These are phyloP conservation scores for Begonia loranthoides DNA, from an alignment of 306 rosid genomes.

Conservation along the genomic window DNA sequence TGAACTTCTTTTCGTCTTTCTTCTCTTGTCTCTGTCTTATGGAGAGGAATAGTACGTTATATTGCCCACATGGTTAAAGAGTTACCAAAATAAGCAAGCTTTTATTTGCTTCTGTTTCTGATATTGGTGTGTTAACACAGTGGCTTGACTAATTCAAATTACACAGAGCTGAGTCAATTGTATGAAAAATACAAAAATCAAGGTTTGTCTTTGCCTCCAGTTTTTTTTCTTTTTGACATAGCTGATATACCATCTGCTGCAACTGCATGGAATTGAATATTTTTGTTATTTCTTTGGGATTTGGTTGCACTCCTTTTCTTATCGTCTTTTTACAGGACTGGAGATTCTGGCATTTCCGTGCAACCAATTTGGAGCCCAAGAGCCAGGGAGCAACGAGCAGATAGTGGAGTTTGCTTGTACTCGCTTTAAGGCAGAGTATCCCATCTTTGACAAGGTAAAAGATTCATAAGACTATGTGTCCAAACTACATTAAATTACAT, in stretches of 20 bases:
- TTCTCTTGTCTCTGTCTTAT: background rate
- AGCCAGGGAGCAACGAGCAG: constrained; percentile 82
- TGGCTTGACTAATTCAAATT: constrained; percentile 95
- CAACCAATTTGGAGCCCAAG: constrained; percentile 95
- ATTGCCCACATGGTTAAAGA: too few relatives aligned
- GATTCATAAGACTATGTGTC: background rate
- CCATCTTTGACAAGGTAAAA: constrained; percentile 83
- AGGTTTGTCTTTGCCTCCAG: constrained; percentile 30
- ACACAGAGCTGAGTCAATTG: constrained; percentile 81
- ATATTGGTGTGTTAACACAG: constrained; percentile 34
- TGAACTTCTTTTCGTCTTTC: background rate
- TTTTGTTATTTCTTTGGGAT: background rate
- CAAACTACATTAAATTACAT: background rate
- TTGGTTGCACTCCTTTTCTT: background rate
- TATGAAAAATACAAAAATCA: constrained; percentile 73
- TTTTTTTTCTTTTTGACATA: background rate
- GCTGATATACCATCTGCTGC: background rate
- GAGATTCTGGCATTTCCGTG: constrained; percentile 96
- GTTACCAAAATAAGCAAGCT: too few relatives aligned
- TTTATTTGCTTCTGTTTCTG: constrained; percentile 1
- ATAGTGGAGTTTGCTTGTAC: constrained; percentile 79
- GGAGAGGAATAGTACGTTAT: background rate
- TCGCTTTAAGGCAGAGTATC: constrained; percentile 90
- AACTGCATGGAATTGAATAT: background rate
- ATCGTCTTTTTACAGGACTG: constrained; percentile 30